Base-by-base conservation (phyloP, 352 stramenopile species). In the Globisporangium paroecandrum region DNA sequence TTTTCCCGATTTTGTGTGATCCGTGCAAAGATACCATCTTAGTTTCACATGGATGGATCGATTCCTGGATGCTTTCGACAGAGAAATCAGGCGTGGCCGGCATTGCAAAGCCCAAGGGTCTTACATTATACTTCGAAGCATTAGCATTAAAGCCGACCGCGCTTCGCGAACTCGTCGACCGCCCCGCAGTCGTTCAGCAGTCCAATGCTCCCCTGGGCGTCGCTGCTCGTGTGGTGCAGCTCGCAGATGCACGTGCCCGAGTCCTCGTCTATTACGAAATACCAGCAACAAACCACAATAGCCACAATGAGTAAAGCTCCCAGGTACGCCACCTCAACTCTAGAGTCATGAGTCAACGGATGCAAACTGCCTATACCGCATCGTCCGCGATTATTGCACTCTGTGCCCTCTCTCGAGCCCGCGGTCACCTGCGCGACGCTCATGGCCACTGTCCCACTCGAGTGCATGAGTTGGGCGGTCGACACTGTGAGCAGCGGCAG, bases 381-480 rank as follows among this genome's bases (percentile, higher is more conserved):
- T 56, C 81, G 78, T 0, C 85, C 85, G n/a, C 83, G 83, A 47
- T 89, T 90, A 65, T 91, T 89, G 80, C 89, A 96, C 47, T 90
- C 73, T 12, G 51, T 69, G 58, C 93, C 78, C 61, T 92, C 89
- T 62, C 83, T 94, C 4, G 79, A 93, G 9, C 79, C 84, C 29
- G 65, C 59, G 0, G 59, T 75, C 7, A 64, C 71, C 27, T 83
- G 58, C 36, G 58, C 41, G n/a, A 82, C 68, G 18, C 63, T 69
- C 0, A 77, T 72, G 4, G 53, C 22, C 1, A 91, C 83, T 20
- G 68, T 60, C 1, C 71, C 67, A 12, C 65, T 71, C 1, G 71
- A 79, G 15, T 78, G 71, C 1, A 80, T 87, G 51, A 94, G 74
- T 22, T 34, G 58, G 1, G 66, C 38, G 0, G 64, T 34, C 59